Percentiles rank a stretch among this genome's conserved stretches.
These are phyloP conservation scores for Fusarium ambrosium DNA, from an alignment of 2,329 filamentous ascomycete species.

Conservation along the genomic window DNA sequence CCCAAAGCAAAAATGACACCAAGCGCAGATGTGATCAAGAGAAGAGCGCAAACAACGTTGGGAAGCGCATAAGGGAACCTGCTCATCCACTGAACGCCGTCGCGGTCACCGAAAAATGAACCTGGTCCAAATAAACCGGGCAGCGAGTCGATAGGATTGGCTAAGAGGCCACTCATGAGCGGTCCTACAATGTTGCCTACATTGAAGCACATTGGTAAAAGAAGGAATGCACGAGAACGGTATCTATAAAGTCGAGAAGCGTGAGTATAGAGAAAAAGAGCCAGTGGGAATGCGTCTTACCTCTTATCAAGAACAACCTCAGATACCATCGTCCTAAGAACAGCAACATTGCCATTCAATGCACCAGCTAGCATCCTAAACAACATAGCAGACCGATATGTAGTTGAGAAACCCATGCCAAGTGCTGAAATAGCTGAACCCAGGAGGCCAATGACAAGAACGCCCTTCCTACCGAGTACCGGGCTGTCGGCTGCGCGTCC, in stretches of 20 bases:
- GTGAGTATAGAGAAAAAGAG: neutral
- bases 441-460: neutral
- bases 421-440: neutral
- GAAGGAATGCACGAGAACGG: neutral
- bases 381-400: neutral
- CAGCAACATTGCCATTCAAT: neutral
- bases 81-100: neutral
- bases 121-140: conserved; percentile 28
- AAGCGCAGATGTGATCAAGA: neutral
- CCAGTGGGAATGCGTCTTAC: neutral
- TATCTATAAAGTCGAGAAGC: neutral
- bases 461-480: neutral
- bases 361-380: neutral
- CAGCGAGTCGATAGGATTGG: conserved; percentile 11
- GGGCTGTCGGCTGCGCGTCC: conserved; percentile 9
- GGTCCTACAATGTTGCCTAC: conserved; percentile 12
- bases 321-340: neutral
- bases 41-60: neutral
- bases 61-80: neutral
- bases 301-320: neutral
- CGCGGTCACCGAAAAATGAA: neutral
- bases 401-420: neutral
- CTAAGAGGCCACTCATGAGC: neutral
- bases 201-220: conserved; percentile 3
- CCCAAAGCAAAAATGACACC: neutral